Evolutionary conservation across 768 basidiomycete species (phyloP).

Genomic region (Tricholoma sp.): DNA sequence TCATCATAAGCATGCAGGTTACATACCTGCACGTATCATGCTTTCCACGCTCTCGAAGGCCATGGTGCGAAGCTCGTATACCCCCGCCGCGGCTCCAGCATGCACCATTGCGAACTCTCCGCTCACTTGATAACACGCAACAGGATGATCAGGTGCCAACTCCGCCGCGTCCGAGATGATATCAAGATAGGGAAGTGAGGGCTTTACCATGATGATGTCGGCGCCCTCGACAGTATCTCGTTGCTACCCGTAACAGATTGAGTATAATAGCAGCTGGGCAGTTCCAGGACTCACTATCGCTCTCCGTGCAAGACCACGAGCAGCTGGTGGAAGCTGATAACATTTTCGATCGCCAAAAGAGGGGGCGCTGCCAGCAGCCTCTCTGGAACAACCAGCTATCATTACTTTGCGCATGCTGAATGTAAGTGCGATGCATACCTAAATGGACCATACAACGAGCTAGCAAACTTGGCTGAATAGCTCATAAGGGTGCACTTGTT

Average conservation of each 20-base stretch:
- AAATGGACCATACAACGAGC: constrained; percentile 93
- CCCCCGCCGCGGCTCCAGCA: constrained; percentile 88
- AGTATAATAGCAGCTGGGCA: not conserved
- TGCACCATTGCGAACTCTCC: constrained; percentile 98
- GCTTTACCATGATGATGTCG: constrained; percentile 99
- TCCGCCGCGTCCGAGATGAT: constrained; percentile 85
- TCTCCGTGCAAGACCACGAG: constrained; percentile 84
- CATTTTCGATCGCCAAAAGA: constrained; percentile 96
- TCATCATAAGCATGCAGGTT: not conserved
- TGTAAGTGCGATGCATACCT: constrained; percentile 42
- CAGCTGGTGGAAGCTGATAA: constrained; percentile 91
- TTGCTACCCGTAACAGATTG: constrained; percentile 43
- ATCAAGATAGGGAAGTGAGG: constrained; percentile 93
- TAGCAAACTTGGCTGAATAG: constrained; percentile 98
- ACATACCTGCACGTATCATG: constrained; percentile 86
- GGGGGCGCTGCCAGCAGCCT: constrained; percentile 96
- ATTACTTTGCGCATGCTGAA: not conserved
- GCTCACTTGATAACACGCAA: constrained; percentile 97
- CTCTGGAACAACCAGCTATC: constrained; percentile 41
- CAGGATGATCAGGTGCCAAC: constrained; percentile 79
- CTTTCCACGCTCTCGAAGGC: constrained; percentile 91
- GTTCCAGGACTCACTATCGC: constrained; percentile 69
- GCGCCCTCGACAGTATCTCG: constrained; percentile 90
- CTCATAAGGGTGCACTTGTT: constrained; percentile 94
- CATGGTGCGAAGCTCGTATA: constrained; percentile 91